Conservation (phyloP, 805 yeast genomes). For the Cyberlindnera xylosilytica region DNA sequence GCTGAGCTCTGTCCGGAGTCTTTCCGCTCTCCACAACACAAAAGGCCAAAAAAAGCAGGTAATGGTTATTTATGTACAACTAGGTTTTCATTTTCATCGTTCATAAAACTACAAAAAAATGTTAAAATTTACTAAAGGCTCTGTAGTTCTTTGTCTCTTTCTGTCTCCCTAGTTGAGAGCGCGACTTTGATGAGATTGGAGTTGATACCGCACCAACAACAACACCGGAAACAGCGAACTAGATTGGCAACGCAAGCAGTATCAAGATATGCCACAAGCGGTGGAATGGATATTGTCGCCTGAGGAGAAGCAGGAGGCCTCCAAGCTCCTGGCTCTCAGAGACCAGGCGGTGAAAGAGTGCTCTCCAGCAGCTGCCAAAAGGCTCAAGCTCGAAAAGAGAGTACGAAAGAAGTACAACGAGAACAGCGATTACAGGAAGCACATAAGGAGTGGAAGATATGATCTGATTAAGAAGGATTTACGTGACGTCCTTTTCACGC, state of each 20-base stretch:
- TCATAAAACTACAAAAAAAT: slow-evolving; percentile 20
- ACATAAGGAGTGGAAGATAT: slow-evolving; percentile 23
- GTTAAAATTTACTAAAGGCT: slow-evolving; percentile 8
- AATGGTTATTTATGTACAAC: slow-evolving; percentile 24
- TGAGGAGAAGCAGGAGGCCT: slow-evolving; percentile 14
- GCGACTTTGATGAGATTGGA: background rate
- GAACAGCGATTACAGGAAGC: slow-evolving; percentile 22
- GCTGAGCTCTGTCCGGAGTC: background rate
- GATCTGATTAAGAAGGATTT: slow-evolving; percentile 23
- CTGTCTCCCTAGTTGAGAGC: too few species aligned
- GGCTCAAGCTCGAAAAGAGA: slow-evolving; percentile 20
- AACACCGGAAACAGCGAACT: too few species aligned
- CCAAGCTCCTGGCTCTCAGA: slow-evolving; percentile 16
- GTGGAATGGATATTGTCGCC: background rate
- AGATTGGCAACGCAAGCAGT: too few species aligned
- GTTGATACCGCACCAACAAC: too few species aligned
- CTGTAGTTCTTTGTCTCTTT: background rate
- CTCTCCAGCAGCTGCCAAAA: slow-evolving; percentile 2
- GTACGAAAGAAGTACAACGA: slow-evolving; percentile 18
- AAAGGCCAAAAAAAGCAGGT: slow-evolving; percentile 11
- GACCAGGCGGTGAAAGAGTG: slow-evolving; percentile 11
- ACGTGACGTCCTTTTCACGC: slow-evolving; percentile 17
- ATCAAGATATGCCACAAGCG: background rate
- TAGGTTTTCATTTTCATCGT: slow-evolving; percentile 21
- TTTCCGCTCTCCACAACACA: background rate